These are phyloP conservation scores for Diaporthe batatas DNA, from an alignment of 2,329 filamentous ascomycete species.

Conservation along the genomic window DNA sequence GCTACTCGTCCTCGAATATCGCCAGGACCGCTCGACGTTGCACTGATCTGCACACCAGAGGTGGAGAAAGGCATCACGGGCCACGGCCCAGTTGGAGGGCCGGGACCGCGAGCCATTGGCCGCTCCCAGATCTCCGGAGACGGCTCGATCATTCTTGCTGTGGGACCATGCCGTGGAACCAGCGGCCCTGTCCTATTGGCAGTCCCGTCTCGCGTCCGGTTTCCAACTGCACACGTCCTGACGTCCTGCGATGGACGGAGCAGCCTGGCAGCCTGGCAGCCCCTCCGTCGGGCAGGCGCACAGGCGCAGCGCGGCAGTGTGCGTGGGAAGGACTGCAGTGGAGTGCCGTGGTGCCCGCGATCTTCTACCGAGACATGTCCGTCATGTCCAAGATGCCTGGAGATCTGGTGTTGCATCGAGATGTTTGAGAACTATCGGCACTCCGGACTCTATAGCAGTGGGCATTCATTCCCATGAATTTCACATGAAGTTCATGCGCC, in stretches of 20 bases:
- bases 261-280: not conserved
- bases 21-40: constrained; percentile 32
- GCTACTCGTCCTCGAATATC: constrained; percentile 7
- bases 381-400: not conserved
- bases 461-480: not conserved
- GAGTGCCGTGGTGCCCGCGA: not conserved
- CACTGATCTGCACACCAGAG: constrained; percentile 32
- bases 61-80: constrained; percentile 25
- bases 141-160: constrained; percentile 13
- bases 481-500: constrained; percentile 32
- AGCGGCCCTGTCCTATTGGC: constrained; percentile 36
- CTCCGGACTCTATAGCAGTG: not conserved
- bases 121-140: constrained; percentile 21
- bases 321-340: not conserved
- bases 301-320: constrained; percentile 11
- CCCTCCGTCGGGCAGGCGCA: constrained; percentile 6
- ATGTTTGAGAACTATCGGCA: constrained; percentile 8
- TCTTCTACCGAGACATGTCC: constrained; percentile 21
- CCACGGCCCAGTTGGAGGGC: constrained; percentile 19
- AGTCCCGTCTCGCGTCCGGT: not conserved
- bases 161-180: constrained; percentile 15
- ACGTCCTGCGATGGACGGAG: constrained; percentile 7
- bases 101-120: constrained; percentile 20
- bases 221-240: constrained; percentile 10
- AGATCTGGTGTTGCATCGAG: constrained; percentile 5